Percentiles rank a stretch among this genome's conserved stretches.
phyloP scores from a whole-genome alignment of 2,329 filamentous ascomycete genomes.

The Botrytis squamosa region DNA sequence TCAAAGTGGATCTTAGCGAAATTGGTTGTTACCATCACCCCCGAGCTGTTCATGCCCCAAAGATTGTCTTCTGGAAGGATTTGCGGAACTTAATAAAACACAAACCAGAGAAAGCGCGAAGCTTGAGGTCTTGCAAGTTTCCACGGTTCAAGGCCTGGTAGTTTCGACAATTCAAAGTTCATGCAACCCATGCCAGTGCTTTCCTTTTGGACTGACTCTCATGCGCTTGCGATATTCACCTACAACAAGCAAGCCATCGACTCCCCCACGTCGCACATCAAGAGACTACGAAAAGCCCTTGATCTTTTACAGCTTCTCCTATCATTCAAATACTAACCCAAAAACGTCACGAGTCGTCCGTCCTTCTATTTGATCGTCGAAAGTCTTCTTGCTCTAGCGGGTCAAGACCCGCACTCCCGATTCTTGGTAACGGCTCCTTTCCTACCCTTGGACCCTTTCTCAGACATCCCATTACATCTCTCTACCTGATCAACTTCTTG shows the following conservation, averaged over 20 bases:
- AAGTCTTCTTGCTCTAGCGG: constrained; percentile 21
- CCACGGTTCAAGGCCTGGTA: constrained; percentile 20
- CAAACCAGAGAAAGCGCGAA: constrained; percentile 16
- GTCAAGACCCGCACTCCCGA: constrained; percentile 36
- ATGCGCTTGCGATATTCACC: constrained; percentile 29
- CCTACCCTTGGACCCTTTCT: constrained; percentile 26
- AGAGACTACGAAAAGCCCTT: constrained; percentile 9
- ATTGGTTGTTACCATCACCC: constrained; percentile 29
- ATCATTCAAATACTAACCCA: constrained; percentile 20
- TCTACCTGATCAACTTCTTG: constrained; percentile 24
- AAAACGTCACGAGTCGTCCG: constrained; percentile 20
- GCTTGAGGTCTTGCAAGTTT: constrained; percentile 11
- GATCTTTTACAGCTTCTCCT: constrained; percentile 16
- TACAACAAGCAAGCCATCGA: constrained; percentile 25
- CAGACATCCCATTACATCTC: constrained; percentile 28
- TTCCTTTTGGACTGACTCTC: constrained; percentile 25
- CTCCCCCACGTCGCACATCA: constrained; percentile 18
- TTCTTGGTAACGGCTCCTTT: constrained; percentile 31
- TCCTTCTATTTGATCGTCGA: constrained; percentile 18
- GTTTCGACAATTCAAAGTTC: constrained; percentile 24
- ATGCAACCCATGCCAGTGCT: constrained; percentile 29
- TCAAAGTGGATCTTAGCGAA: constrained; percentile 29
- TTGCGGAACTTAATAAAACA: constrained; percentile 23
- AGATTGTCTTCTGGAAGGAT: constrained; percentile 24
- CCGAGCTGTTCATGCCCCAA: constrained; percentile 30